Evolutionary conservation across 345 rosid genomes (phyloP).

Genomic region (Ceriops zippeliana): DNA sequence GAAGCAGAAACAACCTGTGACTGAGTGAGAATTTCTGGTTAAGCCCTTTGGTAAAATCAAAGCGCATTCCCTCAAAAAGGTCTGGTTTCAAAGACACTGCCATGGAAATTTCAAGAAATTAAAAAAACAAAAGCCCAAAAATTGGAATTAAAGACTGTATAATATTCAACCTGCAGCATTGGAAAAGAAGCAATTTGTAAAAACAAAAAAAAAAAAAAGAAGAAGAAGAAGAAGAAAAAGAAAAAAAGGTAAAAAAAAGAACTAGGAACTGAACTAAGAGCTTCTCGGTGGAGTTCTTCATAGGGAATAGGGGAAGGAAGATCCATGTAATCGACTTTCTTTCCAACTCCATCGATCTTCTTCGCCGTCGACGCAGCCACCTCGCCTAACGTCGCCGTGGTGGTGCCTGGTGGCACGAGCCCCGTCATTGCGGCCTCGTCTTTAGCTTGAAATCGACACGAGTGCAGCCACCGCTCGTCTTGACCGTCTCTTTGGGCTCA

Average conservation of each 20-base stretch:
- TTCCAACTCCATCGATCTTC: slow-evolving; percentile 32
- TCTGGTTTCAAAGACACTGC: slow-evolving; percentile 97
- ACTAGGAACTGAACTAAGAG: slow-evolving; percentile 46
- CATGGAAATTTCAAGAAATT: not conserved
- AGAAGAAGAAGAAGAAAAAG: not conserved
- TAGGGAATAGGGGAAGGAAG: slow-evolving; percentile 88
- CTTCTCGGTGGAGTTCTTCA: slow-evolving; percentile 89
- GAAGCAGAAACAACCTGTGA: slow-evolving; percentile 56
- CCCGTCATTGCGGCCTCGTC: not conserved
- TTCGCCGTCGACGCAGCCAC: slow-evolving; percentile 8
- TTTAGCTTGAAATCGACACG: too few species aligned
- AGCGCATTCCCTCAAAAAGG: slow-evolving; percentile 88
- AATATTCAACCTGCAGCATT: not conserved
- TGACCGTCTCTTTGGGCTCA: too few species aligned
- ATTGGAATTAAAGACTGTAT: not conserved
- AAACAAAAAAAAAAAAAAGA: not conserved
- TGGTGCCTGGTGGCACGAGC: not conserved
- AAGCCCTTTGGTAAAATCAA: slow-evolving; percentile 85
- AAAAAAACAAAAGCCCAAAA: not conserved
- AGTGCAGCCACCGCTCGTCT: too few species aligned
- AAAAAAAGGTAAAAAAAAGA: not conserved
- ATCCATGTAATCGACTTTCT: slow-evolving; percentile 62
- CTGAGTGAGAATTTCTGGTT: slow-evolving; percentile 86
- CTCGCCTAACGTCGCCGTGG: slow-evolving; percentile 23
- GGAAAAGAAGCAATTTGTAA: not conserved